Base-by-base conservation (phyloP, 495 filamentous ascomycete genomes). In the Aspergillus campestris region DNA sequence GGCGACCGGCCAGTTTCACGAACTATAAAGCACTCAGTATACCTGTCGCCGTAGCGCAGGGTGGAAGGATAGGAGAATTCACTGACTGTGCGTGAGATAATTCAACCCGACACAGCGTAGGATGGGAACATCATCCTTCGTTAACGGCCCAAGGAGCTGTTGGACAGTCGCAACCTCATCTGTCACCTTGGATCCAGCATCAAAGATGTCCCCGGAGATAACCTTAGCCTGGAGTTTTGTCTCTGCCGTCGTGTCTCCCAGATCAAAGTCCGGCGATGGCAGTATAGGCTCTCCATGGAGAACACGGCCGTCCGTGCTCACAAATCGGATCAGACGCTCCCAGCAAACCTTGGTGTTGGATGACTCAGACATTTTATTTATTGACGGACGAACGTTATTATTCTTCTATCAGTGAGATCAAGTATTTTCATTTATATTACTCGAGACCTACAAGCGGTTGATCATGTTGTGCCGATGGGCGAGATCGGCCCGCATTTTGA, bases 271-370 rank as follows among this genome's bases (percentile, higher is more conserved):
- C 8, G 51, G 38, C 1, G 51, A 56, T 6, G 65, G 65, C 8
- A 75, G 54, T 28, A 75, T 66, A 28, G 74, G 73, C 47, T 76
- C 72, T 36, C 73, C 73, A 28, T 60, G 62, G 9, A 70, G 62
- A 7, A 66, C 59, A 10, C 65, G 59, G 38, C 65, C 66, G 29
- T 73, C 68, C 4, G 63, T 64, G 9, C 69, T 63, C 8, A 62
- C 61, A 52, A 76, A 77, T 28, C 73, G 69, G 42, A 77, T 72
- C 1, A 76, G 59, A 40, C 73, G 65, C 49, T 66, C 51, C 73
- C 73, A 77, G 35, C 59, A 10, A 39, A 39, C 37, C 37, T n/a
- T 6, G 14, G 15, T 39, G 13, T n/a, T 39, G 37, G 6, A 10
- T 10, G 12, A 6, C 10, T 5, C 14, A 39, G 11, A 24, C 18